Base-by-base conservation (phyloP, 306 rosid genomes). In the Fragaria vesca region DNA sequence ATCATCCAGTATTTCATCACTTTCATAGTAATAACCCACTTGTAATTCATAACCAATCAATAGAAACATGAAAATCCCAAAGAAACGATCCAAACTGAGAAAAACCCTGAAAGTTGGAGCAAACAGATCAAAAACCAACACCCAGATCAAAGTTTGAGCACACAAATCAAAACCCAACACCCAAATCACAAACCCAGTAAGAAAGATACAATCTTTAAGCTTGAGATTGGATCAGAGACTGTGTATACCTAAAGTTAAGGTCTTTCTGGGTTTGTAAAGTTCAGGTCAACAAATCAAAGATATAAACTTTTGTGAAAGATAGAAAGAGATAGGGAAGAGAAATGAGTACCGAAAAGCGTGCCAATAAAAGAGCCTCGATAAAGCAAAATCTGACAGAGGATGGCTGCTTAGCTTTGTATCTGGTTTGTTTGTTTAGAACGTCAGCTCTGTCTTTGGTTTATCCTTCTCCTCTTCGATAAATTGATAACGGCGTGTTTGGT, bases 401-500 rank as follows among this genome's bases (percentile, higher is more conserved):
- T 26, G 28, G 46, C 36, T 50, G 75, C 66, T 50, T 12, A 32
- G 42, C 42, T 30, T 28, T 57, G 26, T 57, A 7, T 24, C 30
- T 28, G 67, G 7, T 61, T 15, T 61, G 72, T 17, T 75, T 74
- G 47, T 66, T 61, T 28, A 74, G 20, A 72, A 66, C 79, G 74
- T 71, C 79, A 68, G 78, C 88, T n/a, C 17, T 30, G 75, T n/a
- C 17, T 20, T 74, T 57, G 46, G 76, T 24, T 75, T 24, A 34
- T 66, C 43, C 78, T 76, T 42, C 78, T 40, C 32, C 42, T 38
- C 71, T 26, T 36, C 68, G 85, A 66, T 85, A 76, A 66, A 66
- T 32, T 78, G 96, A 93, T 84, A 87, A 84, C 82, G 90, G 87
- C 83, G 80, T 84, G 87, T 87, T 89, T 89, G 97, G 92, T 83